Evolutionary conservation across 2,329 filamentous ascomycete species (phyloP).

Genomic region (Arthrobotrys sinensis): DNA sequence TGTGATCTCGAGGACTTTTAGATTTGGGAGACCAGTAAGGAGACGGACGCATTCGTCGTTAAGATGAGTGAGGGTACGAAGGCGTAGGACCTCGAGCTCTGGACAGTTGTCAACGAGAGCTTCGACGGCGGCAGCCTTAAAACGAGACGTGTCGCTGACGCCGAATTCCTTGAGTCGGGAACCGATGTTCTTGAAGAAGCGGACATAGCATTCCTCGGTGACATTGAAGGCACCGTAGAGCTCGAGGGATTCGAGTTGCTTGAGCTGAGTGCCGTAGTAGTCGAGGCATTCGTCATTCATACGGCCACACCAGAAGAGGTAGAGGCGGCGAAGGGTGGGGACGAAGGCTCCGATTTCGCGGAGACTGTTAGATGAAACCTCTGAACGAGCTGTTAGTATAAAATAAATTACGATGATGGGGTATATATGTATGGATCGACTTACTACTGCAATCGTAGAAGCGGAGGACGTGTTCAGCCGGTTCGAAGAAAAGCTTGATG

Average conservation of each 20-base stretch:
- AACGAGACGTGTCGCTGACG: conserved; percentile 62
- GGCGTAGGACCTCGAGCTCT: conserved; percentile 62
- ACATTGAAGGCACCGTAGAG: conserved; percentile 64
- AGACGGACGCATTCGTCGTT: conserved; percentile 61
- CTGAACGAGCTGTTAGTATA: conserved; percentile 38
- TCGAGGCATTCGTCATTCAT: conserved; percentile 63
- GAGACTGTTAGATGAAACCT: conserved; percentile 61
- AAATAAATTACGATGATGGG: neutral
- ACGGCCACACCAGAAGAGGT: conserved; percentile 62
- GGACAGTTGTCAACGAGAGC: conserved; percentile 64
- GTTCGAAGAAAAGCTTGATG: conserved; percentile 63
- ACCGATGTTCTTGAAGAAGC: conserved; percentile 62
- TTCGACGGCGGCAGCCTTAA: conserved; percentile 58
- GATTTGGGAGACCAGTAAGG: conserved; percentile 60
- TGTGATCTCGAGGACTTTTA: conserved; percentile 63
- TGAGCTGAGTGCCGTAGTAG: conserved; percentile 63
- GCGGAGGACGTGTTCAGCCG: conserved; percentile 59
- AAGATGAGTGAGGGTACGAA: conserved; percentile 60
- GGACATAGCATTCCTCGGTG: conserved; percentile 61
- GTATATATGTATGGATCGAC: conserved; percentile 9
- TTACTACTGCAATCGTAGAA: conserved; percentile 64
- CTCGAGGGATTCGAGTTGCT: conserved; percentile 61
- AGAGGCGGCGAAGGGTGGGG: conserved; percentile 62
- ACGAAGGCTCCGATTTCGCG: conserved; percentile 62
- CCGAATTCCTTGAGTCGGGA: conserved; percentile 59